Evolutionary conservation across 2,329 filamentous ascomycete genomes (phyloP).

Genomic region (Penicillium sp.): DNA sequence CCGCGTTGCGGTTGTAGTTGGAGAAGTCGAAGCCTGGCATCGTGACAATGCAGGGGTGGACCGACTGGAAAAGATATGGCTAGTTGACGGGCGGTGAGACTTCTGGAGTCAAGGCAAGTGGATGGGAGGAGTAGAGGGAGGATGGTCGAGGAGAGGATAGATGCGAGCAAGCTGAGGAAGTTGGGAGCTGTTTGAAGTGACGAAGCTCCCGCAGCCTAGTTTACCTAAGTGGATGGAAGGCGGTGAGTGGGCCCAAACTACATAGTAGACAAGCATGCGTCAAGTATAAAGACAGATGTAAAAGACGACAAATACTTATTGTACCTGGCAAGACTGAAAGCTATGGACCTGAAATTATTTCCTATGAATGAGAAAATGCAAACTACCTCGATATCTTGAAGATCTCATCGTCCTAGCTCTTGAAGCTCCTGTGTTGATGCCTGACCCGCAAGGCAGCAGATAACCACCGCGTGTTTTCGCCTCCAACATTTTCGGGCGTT

Average conservation of each 20-base stretch:
- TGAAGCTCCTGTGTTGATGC: constrained; percentile 11
- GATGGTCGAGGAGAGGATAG: constrained; percentile 21
- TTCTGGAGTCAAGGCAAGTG: background rate
- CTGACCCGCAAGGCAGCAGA: constrained; percentile 24
- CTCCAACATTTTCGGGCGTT: constrained; percentile 18
- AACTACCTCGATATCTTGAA: background rate
- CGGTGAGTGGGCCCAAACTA: background rate
- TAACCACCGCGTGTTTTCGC: constrained; percentile 24
- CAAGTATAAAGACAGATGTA: background rate
- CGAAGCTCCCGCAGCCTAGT: constrained; percentile 44
- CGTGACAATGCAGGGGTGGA: constrained; percentile 40
- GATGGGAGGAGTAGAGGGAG: constrained; percentile 12
- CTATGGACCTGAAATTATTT: background rate
- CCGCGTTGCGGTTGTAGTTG: constrained; percentile 99
- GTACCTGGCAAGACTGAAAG: background rate
- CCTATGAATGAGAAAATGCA: background rate
- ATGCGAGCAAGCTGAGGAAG: constrained; percentile 13
- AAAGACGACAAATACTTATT: background rate
- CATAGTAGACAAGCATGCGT: background rate
- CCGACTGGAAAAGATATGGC: constrained; percentile 32
- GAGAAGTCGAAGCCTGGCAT: constrained; percentile 99
- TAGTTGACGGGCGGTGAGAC: background rate
- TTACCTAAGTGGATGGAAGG: background rate
- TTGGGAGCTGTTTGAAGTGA: constrained; percentile 37
- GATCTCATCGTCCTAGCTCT: background rate